Evolutionary conservation across 805 yeast species (phyloP), one percentile per base, ranked within the genome.

Genomic region (Starmerella riodocensis): DNA sequence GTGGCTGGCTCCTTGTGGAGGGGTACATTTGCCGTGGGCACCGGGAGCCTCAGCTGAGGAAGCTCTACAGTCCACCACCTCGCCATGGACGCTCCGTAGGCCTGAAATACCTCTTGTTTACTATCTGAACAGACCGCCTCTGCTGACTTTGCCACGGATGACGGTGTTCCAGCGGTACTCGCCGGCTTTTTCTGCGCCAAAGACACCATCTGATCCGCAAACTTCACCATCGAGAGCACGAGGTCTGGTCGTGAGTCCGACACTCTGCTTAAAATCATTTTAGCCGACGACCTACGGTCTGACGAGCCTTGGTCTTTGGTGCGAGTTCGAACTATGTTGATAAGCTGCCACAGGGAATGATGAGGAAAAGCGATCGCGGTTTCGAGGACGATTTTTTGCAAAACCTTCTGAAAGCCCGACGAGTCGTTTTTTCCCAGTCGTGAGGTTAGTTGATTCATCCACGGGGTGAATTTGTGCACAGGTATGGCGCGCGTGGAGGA

Each of bases 401-500:
- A 31, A 1, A 79, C 53, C 0, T 76, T 61, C 46, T 83, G 93
- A 55, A 66, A 74, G 0, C 91, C 91, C 45, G 78, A 75, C 16
- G 63, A 64, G 5, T 72, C 78, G 25, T 56, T 57, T 1, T 71
- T n/a, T 1, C 32, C 60, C 13, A 86, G 53, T 40, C 91, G 64
- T 0, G 96, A 82, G 3, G 81, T 65, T 32, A 86, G 65, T 54
- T 86, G 97, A 43, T 78, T 76, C 27, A 77, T 65, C 94, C 96
- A 86, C 0, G 84, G 71, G 4, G 82, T 64, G 38, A 84, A 71
- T 49, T 76, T 76, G 52, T 65, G 63, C 12, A 70, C 64, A 0
- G 93, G 79, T 16, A 82, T 58, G 0, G 36, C 9, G 7, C 32
- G 13, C 13, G 5, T 6, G 4, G 13, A 9, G 13, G 6, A 5